These are phyloP conservation scores for Trichoderma breve DNA, from an alignment of 2,329 filamentous ascomycete genomes.

Conservation along the genomic window DNA sequence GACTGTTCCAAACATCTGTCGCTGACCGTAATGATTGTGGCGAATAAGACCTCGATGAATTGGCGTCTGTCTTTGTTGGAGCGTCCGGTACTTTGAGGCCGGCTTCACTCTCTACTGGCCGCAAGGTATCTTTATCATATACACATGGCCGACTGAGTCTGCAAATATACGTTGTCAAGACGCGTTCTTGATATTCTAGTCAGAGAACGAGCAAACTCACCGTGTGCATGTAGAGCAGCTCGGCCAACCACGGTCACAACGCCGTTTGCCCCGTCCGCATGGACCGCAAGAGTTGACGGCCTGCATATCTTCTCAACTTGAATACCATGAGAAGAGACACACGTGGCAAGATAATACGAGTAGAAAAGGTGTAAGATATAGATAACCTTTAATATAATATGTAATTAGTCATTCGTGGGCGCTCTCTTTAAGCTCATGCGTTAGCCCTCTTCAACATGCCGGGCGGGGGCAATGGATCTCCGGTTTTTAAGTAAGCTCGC, in stretches of 20 bases:
- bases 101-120: neutral
- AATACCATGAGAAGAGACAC: neutral
- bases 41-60: neutral
- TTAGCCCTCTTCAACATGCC: neutral
- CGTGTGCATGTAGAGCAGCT: neutral
- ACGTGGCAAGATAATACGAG: neutral
- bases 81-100: neutral
- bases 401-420: neutral
- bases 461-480: neutral
- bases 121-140: neutral
- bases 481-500: neutral
- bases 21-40: neutral
- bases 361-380: neutral
- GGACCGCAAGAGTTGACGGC: neutral
- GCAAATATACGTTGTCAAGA: neutral
- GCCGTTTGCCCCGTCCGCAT: neutral
- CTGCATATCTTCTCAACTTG: neutral
- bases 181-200: neutral
- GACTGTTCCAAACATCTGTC: neutral
- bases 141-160: neutral
- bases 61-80: neutral
- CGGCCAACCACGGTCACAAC: neutral
- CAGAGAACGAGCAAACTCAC: neutral
- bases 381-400: neutral
- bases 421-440: neutral